Base-by-base conservation (phyloP, 2,329 filamentous ascomycete species). In the Phialophora macrospora region DNA sequence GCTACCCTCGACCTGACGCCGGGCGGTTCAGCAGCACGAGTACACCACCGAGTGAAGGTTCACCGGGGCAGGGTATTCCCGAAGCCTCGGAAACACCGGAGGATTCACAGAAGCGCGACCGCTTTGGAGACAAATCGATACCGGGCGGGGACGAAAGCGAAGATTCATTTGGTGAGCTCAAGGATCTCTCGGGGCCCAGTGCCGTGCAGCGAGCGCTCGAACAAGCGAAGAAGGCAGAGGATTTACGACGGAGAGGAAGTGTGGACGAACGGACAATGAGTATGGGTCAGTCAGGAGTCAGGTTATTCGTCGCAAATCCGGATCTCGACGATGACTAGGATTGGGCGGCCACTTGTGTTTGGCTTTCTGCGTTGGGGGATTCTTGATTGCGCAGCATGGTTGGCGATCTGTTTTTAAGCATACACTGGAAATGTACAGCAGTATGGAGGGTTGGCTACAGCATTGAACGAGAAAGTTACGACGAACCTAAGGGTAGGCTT, bases 131-230 rank as follows among this genome's bases (percentile, higher is more conserved):
- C 17, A 66, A 66, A 52, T 46, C 44, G 17, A 41, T 56, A 14
- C 74, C 72, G 48, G 77, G 74, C 56, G 48, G 57, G 5, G n/a
- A 51, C 12, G 76, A 80, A 32, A 77, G 80, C 46, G 84, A 86
- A 67, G 81, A 84, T 65, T 80, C 79, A 61, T 87, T 87, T 73
- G 85, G 85, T 28, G 79, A 80, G 4, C 74, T 86, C 44, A 82
- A 82, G 22, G 80, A 83, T 34, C 81, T 88, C 75, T 74, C 79
- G 70, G 76, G 78, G 62, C 77, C 81, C 1, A 79, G 71, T 68
- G 76, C 79, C 11, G 77, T 75, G 24, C 78, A 73, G 44, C 67
- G 74, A 2, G 78, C 78, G 12, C 71, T 75, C 38, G 73, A 78
- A 26, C 79, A 80, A 62, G 76, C 75, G 28, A 78, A 77, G 49